These are phyloP conservation scores for Theobroma cacao DNA, from an alignment of 345 rosid species.

Conservation along the genomic window DNA sequence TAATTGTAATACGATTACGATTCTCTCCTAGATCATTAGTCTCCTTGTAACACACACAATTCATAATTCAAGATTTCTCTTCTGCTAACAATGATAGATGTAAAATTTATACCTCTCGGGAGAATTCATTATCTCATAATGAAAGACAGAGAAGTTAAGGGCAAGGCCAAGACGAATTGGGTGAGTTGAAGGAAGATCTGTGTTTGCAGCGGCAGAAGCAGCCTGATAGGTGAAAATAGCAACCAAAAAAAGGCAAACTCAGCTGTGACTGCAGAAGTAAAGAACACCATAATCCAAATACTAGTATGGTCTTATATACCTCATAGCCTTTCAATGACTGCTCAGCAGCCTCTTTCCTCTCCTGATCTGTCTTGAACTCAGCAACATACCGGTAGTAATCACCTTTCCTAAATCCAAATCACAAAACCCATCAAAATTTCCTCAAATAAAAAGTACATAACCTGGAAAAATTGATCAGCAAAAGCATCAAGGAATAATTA, in stretches of 20 bases:
- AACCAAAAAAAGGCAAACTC: conserved; percentile 5
- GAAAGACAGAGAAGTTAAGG: conserved; percentile 97
- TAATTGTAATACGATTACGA: no score
- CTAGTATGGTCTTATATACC: conserved; percentile 30
- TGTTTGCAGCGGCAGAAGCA: conserved; percentile 84
- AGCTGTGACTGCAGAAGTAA: background rate
- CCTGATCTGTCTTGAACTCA: conserved; percentile 89
- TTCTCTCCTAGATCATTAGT: no score
- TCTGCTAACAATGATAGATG: no score
- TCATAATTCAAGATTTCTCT: no score
- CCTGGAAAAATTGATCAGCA: background rate
- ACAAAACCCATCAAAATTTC: background rate
- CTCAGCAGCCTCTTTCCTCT: conserved; percentile 90
- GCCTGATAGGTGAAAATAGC: conserved; percentile 39
- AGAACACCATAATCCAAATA: background rate
- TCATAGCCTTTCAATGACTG: conserved; percentile 92
- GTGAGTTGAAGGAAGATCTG: conserved; percentile 93
- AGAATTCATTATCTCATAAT: conserved; percentile 98
- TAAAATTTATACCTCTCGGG: conserved; percentile 68
- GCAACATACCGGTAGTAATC: conserved; percentile 92
- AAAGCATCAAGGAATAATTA: no score
- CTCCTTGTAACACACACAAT: no score
- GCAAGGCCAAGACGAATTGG: conserved; percentile 99
- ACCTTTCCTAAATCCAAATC: conserved; percentile 69
- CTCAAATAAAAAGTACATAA: background rate